Evolutionary conservation across 2,329 filamentous ascomycete genomes (phyloP), one percentile per base, ranked within the genome.

Genomic region (Stagonosporopsis tanaceti): DNA sequence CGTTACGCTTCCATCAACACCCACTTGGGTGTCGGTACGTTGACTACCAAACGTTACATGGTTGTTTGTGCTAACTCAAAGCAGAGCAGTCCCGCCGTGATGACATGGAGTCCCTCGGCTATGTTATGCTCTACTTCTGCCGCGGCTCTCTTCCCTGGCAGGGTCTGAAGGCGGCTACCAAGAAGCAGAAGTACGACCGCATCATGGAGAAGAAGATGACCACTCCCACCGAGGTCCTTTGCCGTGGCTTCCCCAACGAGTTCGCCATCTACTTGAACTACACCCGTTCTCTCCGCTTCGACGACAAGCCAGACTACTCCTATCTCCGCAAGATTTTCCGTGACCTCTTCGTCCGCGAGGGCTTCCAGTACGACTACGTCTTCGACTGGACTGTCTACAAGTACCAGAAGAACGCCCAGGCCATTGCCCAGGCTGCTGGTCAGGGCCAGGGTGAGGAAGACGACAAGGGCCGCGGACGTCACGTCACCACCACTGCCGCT

Each of bases 191-290:
- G 85, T 98, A 99, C 77, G 95, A 99, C 82, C 89, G 94, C 66
- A 99, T 99, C 82, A 98, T 98, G 94, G 95, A 99, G 86, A 99
- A 99, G 89, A 99, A 99, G 92, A 98, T 98, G 95, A 99, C 95
- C 14, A 99, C 95, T 3, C 93, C 95, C 8, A 98, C 94, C 70
- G 94, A 99, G 81, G 93, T 97, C 46, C 91, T 99, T 47, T 99
- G 95, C 89, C 93, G 94, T 78, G 95, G 95, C 68, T 98, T 99
- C 85, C 95, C 95, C 71, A 97, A 98, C 80, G 95, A 99, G 82
- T 99, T 99, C 72, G 93, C 94, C 83, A 98, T 98, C 80, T 99
- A 99, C 80, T 87, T 99, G 64, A 98, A 98, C 89, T 98, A 99
- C 85, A 98, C 94, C 51, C 92, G 95, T 62, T 97, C 93, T 55